Base-by-base conservation (phyloP, 1,139 yeast species). In the Saccharomycopsis hybrid region DNA sequence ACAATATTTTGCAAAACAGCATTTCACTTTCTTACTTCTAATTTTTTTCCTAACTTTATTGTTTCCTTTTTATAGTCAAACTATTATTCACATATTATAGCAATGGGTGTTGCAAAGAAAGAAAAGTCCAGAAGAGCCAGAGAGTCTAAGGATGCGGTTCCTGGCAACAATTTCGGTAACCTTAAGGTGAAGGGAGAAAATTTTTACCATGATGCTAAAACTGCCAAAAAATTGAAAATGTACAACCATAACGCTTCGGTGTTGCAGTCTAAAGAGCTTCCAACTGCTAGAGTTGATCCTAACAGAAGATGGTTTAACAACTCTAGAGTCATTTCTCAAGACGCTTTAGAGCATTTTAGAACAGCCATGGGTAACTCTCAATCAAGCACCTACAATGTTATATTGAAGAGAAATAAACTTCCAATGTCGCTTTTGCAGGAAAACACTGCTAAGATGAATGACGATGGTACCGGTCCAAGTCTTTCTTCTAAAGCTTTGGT, bases 241-340 rank as follows among this genome's bases (percentile, higher is more conserved):
- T 90, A 89, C 72, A 92, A 86, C 62, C 81, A 84, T 51, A 76
- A 78, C 62, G 96, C 96, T 44, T 97, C 97, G 24, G 83, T 80
- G 38, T 77, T 90, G 55, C 98, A 92, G 66, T 83, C 87, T 58
- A 81, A 89, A 2, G 94, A 89, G 57, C 76, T 87, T 35, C 97
- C 97, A 24, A 80, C 75, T 56, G 98, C 97, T 1, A 76, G 98
- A 58, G 95, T 92, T 44, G 96, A 88, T 63, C 98, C 98, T 3
- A 90, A 92, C 66, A 79, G 96, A 65, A 80, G 92, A 62, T 92
- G 98, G 98, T 94, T 92, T 64, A 97, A 97, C 49, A 92, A 89
- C 68, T 89, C 98, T 30, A 79, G 98, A 62, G 98, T 92, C 43
- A 92, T 92, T 62, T 92, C 97, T 2, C 98, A 92, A 65, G 97